Conservation (phyloP, 345 rosid species). For the Brassica cretica region DNA sequence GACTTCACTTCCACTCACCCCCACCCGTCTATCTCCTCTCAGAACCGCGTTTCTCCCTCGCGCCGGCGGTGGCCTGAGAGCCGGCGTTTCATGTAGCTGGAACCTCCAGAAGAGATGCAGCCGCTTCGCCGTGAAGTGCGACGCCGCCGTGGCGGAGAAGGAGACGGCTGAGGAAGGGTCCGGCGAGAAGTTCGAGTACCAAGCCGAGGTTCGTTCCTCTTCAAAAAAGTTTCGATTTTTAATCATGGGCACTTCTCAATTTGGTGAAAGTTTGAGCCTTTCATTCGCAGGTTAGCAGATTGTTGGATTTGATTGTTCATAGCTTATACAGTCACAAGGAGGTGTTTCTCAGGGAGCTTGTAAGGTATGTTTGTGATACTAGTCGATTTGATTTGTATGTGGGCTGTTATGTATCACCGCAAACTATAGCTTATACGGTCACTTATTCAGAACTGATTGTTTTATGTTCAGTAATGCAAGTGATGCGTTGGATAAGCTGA, state of each 20-base stretch:
- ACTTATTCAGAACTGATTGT: no score
- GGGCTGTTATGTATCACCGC: no score
- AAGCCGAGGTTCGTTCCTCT: neutral
- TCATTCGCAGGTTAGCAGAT: neutral
- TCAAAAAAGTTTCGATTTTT: neutral
- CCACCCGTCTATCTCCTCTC: no score
- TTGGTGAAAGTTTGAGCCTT: neutral
- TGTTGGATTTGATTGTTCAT: neutral
- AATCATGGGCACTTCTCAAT: neutral
- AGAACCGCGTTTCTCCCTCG: slow-evolving; percentile 52
- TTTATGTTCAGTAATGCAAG: neutral
- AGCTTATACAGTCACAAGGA: neutral
- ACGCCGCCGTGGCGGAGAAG: slow-evolving; percentile 63
- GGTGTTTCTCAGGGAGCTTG: neutral
- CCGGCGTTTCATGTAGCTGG: slow-evolving; percentile 57
- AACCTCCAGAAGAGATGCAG: slow-evolving; percentile 48
- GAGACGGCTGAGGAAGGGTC: neutral
- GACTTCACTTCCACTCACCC: no score
- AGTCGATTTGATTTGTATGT: neutral
- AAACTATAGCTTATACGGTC: no score
- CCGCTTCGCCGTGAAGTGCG: slow-evolving; percentile 58
- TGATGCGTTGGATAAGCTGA: neutral
- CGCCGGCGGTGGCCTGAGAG: slow-evolving; percentile 41
- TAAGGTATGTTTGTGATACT: neutral
- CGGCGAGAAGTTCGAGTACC: neutral